Evolutionary conservation across 2,329 filamentous ascomycete species (phyloP), one percentile per base, ranked within the genome.

Genomic region (Colletotrichum sp.): DNA sequence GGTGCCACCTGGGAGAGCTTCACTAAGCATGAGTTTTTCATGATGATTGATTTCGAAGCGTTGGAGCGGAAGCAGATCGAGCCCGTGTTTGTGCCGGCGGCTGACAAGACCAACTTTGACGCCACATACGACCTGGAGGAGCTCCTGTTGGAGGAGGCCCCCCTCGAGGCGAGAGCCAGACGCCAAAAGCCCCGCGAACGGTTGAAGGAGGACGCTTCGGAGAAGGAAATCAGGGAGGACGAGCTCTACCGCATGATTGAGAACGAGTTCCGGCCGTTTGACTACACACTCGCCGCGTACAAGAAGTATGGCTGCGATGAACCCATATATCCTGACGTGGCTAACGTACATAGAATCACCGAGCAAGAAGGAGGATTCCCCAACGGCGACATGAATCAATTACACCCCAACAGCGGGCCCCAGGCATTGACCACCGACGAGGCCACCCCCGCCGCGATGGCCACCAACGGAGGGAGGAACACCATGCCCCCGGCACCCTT

Each of bases 91-190:
- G 91, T 94, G 24, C 97, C 97, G 0, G 98, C 96, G 0, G 96
- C 95, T 72, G 97, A 99, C 65, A 99, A 99, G 90, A 99, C 97
- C 5, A 99, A 99, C 84, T 99, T 99, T 79, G 97, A 99, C 84
- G 97, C 97, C 6, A 99, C 97, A 1, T 99, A 99, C 83, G 97
- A 99, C 84, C 87, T 99, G 67, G 97, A 99, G 83, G 97, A 99
- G 84, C 85, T 99, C 24, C 86, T 99, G 3, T 86, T 99, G 60
- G 97, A 99, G 84, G 97, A 99, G 83, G 97, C 97, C 15, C 97
- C 97, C 1, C 87, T 99, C 7, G 97, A 99, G 85, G 97, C 97
- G 71, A 91, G 97, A 81, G 96, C 97, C 67, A 92, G 97, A 79
- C 93, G 96, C 82, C 97, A 99, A 84, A 98, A 99, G 84, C 97